Evolutionary conservation across 306 rosid genomes (phyloP).

Genomic region (Hippophae rhamnoides): DNA sequence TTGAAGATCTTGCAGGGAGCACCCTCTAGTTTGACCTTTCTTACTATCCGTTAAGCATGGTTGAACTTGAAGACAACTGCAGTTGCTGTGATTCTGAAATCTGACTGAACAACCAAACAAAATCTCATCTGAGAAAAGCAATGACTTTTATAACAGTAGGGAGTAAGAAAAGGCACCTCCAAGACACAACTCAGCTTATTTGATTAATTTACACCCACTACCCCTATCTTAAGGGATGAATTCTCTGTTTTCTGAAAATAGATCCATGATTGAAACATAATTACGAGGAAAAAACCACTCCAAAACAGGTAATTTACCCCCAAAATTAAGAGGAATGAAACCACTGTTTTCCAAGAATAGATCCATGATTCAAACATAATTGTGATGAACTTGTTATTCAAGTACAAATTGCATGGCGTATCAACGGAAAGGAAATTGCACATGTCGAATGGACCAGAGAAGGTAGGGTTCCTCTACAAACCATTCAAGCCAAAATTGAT

Average conservation of each 20-base stretch:
- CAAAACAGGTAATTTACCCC: too few species aligned
- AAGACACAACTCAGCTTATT: too few species aligned
- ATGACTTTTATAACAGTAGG: neutral
- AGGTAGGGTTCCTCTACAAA: conserved; percentile 9
- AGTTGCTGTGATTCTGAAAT: conserved; percentile 90
- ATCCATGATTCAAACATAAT: too few species aligned
- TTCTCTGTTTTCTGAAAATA: too few species aligned
- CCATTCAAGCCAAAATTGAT: conserved; percentile 14
- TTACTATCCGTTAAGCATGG: conserved; percentile 61
- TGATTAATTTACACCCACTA: too few species aligned
- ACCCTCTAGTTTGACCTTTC: conserved; percentile 92
- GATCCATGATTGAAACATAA: too few species aligned
- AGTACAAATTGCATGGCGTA: neutral
- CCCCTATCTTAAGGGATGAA: too few species aligned
- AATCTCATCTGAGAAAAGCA: conserved; percentile 5
- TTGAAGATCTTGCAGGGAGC: conserved; percentile 86
- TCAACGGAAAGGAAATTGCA: conserved; percentile 12
- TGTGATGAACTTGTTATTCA: too few species aligned
- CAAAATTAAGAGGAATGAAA: too few species aligned
- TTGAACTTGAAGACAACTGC: conserved; percentile 86
- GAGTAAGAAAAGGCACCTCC: neutral
- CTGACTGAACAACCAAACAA: conserved; percentile 41
- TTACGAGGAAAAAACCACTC: too few species aligned
- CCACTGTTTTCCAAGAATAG: too few species aligned
- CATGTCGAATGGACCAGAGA: conserved; percentile 3